These are phyloP conservation scores for Endoconidiophora laricicola DNA, from an alignment of 2,329 filamentous ascomycete genomes.

Conservation along the genomic window DNA sequence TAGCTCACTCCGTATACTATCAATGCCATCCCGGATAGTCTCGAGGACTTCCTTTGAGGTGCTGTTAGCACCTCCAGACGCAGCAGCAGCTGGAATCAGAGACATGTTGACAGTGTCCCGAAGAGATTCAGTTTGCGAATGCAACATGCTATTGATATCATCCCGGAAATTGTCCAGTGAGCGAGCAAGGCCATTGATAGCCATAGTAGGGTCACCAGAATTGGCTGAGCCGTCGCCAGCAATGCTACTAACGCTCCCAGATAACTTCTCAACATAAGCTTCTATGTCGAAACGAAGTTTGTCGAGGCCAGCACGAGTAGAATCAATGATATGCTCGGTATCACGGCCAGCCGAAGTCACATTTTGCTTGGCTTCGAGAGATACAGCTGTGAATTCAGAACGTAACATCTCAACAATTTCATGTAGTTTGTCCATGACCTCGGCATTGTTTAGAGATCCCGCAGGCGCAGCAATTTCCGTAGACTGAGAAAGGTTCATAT, in stretches of 20 bases:
- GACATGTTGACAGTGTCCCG: slow-evolving; percentile 60
- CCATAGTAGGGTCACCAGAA: slow-evolving; percentile 50
- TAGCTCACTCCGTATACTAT: slow-evolving; percentile 59
- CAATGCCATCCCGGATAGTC: slow-evolving; percentile 54
- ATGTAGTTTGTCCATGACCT: slow-evolving; percentile 38
- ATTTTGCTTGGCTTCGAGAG: slow-evolving; percentile 56
- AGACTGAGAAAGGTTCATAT: slow-evolving; percentile 28
- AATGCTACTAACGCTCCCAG: slow-evolving; percentile 23
- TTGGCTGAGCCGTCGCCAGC: slow-evolving; percentile 21
- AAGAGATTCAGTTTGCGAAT: slow-evolving; percentile 66
- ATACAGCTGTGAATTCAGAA: slow-evolving; percentile 41
- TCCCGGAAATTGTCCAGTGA: slow-evolving; percentile 51
- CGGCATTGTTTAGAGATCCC: slow-evolving; percentile 23
- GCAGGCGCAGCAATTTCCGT: slow-evolving; percentile 16
- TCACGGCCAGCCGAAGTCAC: slow-evolving; percentile 63
- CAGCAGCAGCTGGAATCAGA: slow-evolving; percentile 40
- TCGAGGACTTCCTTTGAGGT: slow-evolving; percentile 49
- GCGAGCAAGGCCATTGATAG: slow-evolving; percentile 29
- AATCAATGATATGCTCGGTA: slow-evolving; percentile 76
- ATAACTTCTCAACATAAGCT: slow-evolving; percentile 55
- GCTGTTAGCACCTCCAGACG: background rate
- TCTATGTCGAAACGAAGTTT: slow-evolving; percentile 67
- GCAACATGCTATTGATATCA: slow-evolving; percentile 55
- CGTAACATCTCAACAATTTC: slow-evolving; percentile 49
- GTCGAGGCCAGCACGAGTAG: slow-evolving; percentile 75